Conservation (phyloP, 2,329 filamentous ascomycete species). For the Penicillium frequentans region DNA sequence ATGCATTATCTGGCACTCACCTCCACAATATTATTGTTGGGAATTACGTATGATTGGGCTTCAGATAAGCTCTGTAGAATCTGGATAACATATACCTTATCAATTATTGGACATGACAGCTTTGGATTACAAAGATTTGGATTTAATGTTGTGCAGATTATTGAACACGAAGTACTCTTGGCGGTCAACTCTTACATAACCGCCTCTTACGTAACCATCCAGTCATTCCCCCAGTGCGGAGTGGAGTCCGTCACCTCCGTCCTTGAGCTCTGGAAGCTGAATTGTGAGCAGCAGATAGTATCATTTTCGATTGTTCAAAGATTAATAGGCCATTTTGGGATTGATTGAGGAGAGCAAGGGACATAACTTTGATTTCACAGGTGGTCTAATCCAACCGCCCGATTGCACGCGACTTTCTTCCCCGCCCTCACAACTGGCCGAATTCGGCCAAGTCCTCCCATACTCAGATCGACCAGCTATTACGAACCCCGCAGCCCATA, state of each 20-base stretch:
- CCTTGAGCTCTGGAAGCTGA: background rate
- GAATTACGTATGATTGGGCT: no score
- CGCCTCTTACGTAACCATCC: background rate
- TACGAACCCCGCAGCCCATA: background rate
- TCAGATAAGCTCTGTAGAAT: no score
- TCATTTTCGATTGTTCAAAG: background rate
- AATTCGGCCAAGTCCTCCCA: conserved; percentile 1
- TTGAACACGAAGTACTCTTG: background rate
- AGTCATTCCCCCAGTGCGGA: conserved; percentile 3
- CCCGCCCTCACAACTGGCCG: background rate
- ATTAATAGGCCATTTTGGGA: background rate
- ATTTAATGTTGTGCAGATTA: no score
- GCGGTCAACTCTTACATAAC: no score
- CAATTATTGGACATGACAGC: no score
- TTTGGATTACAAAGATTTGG: no score
- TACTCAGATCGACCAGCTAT: background rate
- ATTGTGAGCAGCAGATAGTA: background rate
- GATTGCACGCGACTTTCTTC: background rate
- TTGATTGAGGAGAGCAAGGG: background rate
- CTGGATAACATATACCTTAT: no score
- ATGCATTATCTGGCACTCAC: no score
- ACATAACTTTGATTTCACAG: background rate
- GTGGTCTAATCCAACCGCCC: background rate
- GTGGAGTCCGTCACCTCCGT: conserved; percentile 3
- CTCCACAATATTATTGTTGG: no score